These are phyloP conservation scores for Epichloe uncinata DNA, from an alignment of 2,329 filamentous ascomycete species.

Conservation along the genomic window DNA sequence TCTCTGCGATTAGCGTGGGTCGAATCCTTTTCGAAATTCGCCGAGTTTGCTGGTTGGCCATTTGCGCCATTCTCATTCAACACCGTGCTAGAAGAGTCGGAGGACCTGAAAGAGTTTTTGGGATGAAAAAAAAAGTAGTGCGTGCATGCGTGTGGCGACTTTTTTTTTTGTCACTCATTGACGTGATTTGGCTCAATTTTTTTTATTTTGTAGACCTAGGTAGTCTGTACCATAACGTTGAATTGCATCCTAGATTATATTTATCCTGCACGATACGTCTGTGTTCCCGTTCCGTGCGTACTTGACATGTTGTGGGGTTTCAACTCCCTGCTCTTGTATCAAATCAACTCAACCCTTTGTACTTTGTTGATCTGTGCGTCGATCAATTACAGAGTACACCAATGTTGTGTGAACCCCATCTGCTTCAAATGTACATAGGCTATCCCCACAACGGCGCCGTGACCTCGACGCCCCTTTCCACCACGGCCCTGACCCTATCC, in stretches of 20 bases:
- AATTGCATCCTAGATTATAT: constrained; percentile 8
- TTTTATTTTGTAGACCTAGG: constrained; percentile 18
- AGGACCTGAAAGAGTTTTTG: constrained; percentile 43
- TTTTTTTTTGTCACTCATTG: neutral
- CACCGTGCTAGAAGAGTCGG: constrained; percentile 71
- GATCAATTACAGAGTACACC: neutral
- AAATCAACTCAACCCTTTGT: too few relatives aligned
- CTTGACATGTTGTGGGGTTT: neutral
- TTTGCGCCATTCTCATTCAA: constrained; percentile 87
- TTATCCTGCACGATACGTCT: neutral
- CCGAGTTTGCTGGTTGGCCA: constrained; percentile 75
- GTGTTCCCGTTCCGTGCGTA: neutral
- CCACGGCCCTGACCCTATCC: constrained; percentile 76
- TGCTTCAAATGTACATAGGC: too few relatives aligned
- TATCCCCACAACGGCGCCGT: constrained; percentile 59
- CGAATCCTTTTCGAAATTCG: constrained; percentile 96
- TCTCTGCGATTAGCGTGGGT: constrained; percentile 89
- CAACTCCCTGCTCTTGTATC: too few relatives aligned
- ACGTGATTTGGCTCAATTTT: constrained; percentile 8
- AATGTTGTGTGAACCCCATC: too few relatives aligned
- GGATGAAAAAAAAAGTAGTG: constrained; percentile 19
- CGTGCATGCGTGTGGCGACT: constrained; percentile 1
- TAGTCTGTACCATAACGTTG: constrained; percentile 17
- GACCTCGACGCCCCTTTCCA: constrained; percentile 80
- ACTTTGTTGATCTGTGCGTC: neutral